phyloP scores from a whole-genome alignment of 2,329 filamentous ascomycete species.

The Chaetomiaceae sp. region DNA sequence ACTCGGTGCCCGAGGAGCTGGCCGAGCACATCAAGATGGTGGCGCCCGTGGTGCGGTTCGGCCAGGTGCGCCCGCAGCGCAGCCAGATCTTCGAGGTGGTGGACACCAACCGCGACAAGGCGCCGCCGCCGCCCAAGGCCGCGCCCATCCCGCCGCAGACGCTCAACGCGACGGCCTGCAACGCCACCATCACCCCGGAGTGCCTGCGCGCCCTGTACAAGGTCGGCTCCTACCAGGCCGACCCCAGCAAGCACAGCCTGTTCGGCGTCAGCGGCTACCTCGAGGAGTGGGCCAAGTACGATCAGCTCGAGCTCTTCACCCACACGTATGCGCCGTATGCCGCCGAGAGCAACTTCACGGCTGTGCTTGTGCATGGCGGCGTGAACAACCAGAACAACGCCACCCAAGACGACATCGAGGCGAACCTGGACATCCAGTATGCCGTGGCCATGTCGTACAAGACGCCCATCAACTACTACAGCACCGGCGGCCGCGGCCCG shows the following conservation, averaged over 20 bases:
- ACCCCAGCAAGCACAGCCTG: slow-evolving; percentile 50
- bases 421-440: slow-evolving; percentile 58
- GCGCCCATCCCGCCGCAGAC: slow-evolving; percentile 15
- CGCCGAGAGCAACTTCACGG: slow-evolving; percentile 49
- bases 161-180: slow-evolving; percentile 30
- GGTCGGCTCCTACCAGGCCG: slow-evolving; percentile 42
- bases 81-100: slow-evolving; percentile 25
- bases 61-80: slow-evolving; percentile 35
- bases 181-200: slow-evolving; percentile 35
- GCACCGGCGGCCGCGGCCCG: slow-evolving; percentile 47
- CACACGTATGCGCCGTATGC: slow-evolving; percentile 41
- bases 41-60: slow-evolving; percentile 59
- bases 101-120: too few species aligned
- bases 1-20: slow-evolving; percentile 54
- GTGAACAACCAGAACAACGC: slow-evolving; percentile 41
- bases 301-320: slow-evolving; percentile 53
- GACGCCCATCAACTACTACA: slow-evolving; percentile 50
- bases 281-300: slow-evolving; percentile 39
- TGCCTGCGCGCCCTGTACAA: slow-evolving; percentile 42
- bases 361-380: slow-evolving; percentile 52
- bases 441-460: slow-evolving; percentile 49
- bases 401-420: slow-evolving; percentile 42
- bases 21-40: slow-evolving; percentile 52
- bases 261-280: slow-evolving; percentile 53
- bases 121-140: slow-evolving; percentile 12